Base-by-base conservation (phyloP, 257 asterid genomes). In the Nyctanthes arbortristis region DNA sequence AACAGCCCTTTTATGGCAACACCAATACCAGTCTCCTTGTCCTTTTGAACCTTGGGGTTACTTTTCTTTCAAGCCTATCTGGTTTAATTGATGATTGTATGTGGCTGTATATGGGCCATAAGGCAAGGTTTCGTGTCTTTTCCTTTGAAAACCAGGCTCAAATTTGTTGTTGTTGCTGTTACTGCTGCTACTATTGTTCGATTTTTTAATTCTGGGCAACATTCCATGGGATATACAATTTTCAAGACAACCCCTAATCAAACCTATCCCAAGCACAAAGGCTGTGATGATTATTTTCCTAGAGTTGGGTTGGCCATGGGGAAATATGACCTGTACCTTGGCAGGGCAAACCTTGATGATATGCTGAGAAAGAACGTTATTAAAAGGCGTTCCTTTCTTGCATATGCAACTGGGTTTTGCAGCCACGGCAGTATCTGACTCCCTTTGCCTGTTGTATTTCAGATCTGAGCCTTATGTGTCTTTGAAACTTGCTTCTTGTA, bases 261-360 rank as follows among this genome's bases (percentile, higher is more conserved):
- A n/a, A n/a, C n/a, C n/a, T n/a, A n/a, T n/a, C n/a, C n/a, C n/a
- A n/a, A n/a, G 14, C 25, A 4, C 7, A 4, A 33, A 20, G 79
- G 76, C 81, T 70, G 69, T 77, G 82, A 79, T 79, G 83, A 70
- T 70, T 36, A 55, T 27, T 35, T 68, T 68, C 36, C 30, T 12
- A 3, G 47, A 54, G 69, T 66, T 76, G 75, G 79, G 80, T 72
- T 77, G 40, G 79, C 69, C 43, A 55, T 47, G 68, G 75, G 66
- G 66, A 35, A 40, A 70, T 71, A 69, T 36, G 73, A 66, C 57
- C 83, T 61, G 82, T 81, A 74, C 71, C 89, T 79, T 84, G 89
- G 84, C 77, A 10, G 79, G 83, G 87, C 75, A 56, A 66, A 69
- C 79, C 67, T 59, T 18, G 47, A 33, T 61, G 77, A 71, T 70